Conservation (phyloP, 495 filamentous ascomycete genomes). For the Astrothelium macrocarpum region DNA sequence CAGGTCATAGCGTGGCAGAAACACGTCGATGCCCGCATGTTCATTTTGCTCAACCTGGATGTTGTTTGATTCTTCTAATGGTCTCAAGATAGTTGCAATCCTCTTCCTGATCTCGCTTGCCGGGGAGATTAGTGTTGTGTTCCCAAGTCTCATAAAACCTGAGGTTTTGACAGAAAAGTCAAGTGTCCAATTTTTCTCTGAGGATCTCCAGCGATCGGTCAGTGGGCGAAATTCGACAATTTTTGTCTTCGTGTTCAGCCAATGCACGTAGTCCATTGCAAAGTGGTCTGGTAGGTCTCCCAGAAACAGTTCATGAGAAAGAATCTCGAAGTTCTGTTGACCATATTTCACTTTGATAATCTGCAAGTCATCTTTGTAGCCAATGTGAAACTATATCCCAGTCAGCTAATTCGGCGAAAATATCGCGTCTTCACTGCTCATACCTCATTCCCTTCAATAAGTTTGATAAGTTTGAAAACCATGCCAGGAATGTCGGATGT, state of each 20-base stretch:
- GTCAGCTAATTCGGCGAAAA: no score
- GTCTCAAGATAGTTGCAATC: constrained; percentile 20
- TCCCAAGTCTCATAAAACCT: not conserved
- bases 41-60: constrained; percentile 33
- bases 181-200: constrained; percentile 22
- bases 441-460: not conserved
- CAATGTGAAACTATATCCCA: not conserved
- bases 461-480: not conserved
- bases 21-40: constrained; percentile 26
- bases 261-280: constrained; percentile 44
- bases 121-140: not conserved
- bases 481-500: not conserved
- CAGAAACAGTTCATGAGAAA: constrained; percentile 36
- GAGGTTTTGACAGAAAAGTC: not conserved
- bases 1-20: constrained; percentile 41
- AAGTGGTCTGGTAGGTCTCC: constrained; percentile 41
- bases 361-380: not conserved
- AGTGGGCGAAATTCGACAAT: constrained; percentile 43
- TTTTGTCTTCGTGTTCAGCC: constrained; percentile 42
- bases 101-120: not conserved
- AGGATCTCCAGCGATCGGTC: constrained; percentile 35
- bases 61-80: constrained; percentile 28
- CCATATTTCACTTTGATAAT: not conserved
- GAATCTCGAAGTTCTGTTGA: constrained; percentile 31
- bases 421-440: no score